Conservation (phyloP, 2,329 filamentous ascomycete genomes). For the Thelonectria discophora region DNA sequence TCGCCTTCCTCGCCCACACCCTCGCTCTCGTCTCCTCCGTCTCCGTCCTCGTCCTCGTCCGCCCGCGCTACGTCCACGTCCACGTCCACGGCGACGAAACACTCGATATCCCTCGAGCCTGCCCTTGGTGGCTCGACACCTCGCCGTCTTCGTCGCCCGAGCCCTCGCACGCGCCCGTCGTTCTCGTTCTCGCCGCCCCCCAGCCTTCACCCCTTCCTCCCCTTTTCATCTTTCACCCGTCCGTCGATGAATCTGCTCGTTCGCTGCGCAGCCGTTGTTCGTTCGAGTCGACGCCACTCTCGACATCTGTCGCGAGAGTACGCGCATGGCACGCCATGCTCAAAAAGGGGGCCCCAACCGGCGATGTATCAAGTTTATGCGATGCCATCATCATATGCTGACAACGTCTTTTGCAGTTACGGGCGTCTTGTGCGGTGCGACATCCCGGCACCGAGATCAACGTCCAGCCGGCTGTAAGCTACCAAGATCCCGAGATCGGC, state of each 20-base stretch:
- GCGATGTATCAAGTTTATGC: slow-evolving; percentile 32
- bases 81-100: slow-evolving; percentile 34
- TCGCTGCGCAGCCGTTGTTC: slow-evolving; percentile 41
- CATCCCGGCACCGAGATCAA: slow-evolving; percentile 94
- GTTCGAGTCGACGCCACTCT: slow-evolving; percentile 39
- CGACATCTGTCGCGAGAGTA: slow-evolving; percentile 38
- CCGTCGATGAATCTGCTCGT: slow-evolving; percentile 43
- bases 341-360: slow-evolving; percentile 42
- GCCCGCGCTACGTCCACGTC: slow-evolving; percentile 38
- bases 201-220: slow-evolving; percentile 36
- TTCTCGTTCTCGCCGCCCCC: slow-evolving; percentile 28
- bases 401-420: slow-evolving; percentile 71
- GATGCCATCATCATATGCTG: slow-evolving; percentile 56
- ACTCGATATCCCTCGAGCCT: slow-evolving; percentile 38
- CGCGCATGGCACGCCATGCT: slow-evolving; percentile 36
- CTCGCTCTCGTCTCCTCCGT: slow-evolving; percentile 51
- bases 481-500: neutral
- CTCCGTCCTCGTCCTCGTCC: slow-evolving; percentile 43
- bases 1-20: slow-evolving; percentile 49
- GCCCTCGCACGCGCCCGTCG: slow-evolving; percentile 40
- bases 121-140: slow-evolving; percentile 40
- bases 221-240: slow-evolving; percentile 29
- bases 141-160: slow-evolving; percentile 43
- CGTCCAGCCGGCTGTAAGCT: slow-evolving; percentile 93
- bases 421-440: slow-evolving; percentile 98